These are phyloP conservation scores for Ogataea polymorpha DNA, from an alignment of 805 yeast species.

Conservation along the genomic window DNA sequence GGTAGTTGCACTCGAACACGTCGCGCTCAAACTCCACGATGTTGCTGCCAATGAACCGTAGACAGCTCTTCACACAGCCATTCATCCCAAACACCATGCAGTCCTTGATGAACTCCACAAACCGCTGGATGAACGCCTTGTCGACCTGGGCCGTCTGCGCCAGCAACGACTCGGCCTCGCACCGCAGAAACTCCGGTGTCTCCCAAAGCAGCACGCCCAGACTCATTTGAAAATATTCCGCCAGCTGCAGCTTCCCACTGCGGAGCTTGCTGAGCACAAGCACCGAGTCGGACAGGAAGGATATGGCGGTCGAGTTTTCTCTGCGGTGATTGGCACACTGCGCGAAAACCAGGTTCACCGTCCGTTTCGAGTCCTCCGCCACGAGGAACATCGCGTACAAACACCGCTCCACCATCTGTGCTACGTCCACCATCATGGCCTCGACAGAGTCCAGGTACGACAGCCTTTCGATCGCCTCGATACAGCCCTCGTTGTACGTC, in stretches of 20 bases:
- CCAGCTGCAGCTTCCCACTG: conserved; percentile 6
- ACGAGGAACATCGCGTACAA: conserved; percentile 23
- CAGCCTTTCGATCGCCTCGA: conserved; percentile 25
- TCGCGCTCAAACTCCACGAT: conserved; percentile 23
- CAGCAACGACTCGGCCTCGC: conserved; percentile 15
- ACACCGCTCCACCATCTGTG: conserved; percentile 24
- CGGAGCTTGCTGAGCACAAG: conserved; percentile 16
- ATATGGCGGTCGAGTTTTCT: conserved; percentile 10
- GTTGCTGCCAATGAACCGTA: conserved; percentile 15
- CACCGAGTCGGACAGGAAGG: conserved; percentile 21
- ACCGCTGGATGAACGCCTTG: conserved; percentile 16
- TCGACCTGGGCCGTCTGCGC: conserved; percentile 9
- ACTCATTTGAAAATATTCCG: conserved; percentile 17
- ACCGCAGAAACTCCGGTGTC: conserved; percentile 19
- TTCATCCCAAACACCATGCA: conserved; percentile 26
- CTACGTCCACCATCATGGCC: conserved; percentile 24
- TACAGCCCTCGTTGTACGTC: conserved; percentile 24
- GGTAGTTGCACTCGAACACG: conserved; percentile 16
- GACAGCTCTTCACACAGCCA: conserved; percentile 18
- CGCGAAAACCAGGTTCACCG: conserved; percentile 12
- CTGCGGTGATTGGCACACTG: conserved; percentile 8
- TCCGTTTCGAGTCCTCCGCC: conserved; percentile 12
- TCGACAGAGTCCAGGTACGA: conserved; percentile 16
- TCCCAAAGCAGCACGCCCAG: conserved; percentile 14
- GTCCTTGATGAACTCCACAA: conserved; percentile 26